These are phyloP conservation scores for Malus hybrid DNA, from an alignment of 331 rosid species.

Conservation along the genomic window DNA sequence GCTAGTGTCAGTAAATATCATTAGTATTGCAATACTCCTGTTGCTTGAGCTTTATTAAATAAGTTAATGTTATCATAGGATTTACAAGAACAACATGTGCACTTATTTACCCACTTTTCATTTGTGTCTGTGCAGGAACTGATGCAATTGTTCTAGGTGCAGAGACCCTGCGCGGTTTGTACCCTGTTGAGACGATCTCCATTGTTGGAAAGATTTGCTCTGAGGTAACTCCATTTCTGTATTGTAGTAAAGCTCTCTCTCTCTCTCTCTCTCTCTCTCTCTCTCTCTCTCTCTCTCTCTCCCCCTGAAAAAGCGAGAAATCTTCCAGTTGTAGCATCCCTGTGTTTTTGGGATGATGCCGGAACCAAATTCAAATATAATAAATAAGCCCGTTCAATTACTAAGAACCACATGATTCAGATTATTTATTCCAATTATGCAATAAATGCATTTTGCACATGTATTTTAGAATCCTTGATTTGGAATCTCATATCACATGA, in stretches of 20 bases:
- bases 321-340: neutral
- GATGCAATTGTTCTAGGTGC: constrained; percentile 66
- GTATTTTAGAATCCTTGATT: neutral
- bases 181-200: constrained; percentile 29
- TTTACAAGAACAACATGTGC: neutral
- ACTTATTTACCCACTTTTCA: neutral
- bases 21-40: neutral
- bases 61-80: neutral
- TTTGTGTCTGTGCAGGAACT: constrained; percentile 25
- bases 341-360: neutral
- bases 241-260: neutral
- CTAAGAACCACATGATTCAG: too few species aligned
- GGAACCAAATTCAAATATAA: neutral
- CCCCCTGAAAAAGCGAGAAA: neutral
- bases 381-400: neutral
- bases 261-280: neutral
- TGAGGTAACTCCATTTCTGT: constrained; percentile 15
- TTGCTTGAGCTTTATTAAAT: constrained; percentile 2
- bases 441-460: neutral
- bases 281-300: too few species aligned
- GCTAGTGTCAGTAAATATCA: neutral
- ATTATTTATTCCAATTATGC: neutral
- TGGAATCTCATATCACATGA: neutral
- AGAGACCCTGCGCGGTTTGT: constrained; percentile 34
- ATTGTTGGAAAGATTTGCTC: constrained; percentile 36